Base-by-base conservation (phyloP, 148 eudicot genomes). In the Beta vulgaris region DNA sequence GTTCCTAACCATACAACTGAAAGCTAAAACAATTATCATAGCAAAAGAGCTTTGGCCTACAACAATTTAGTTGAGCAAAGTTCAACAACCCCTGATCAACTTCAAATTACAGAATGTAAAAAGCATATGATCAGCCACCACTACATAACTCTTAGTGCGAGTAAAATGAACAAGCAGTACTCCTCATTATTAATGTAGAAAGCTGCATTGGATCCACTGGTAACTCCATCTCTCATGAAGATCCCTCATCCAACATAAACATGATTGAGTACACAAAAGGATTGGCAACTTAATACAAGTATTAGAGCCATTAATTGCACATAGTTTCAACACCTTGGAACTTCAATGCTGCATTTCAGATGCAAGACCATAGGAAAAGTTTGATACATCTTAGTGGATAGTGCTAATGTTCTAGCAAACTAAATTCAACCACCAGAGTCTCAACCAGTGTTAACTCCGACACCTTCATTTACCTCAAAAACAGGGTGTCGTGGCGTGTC, bases 181-280 rank as follows among this genome's bases (percentile, higher is more conserved):
- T 21, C 26, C n/a, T 21, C 61, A 40, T 11, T 31, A 2, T 19
- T 34, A 32, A 16, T 25, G 42, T 51, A 25, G 26, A 28, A 55
- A 25, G 60, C 34, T 48, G 32, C 75, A 70, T 63, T 66, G 21
- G 23, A 39, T 25, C 75, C 51, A 28, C 14, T 26, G 4, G 8
- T 37, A n/a, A 8, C 35, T 49, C 26, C 61, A 55, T 36, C 49
- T 54, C 62, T 74, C 46, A 23, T 18, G 71, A 69, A 65, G 65
- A 5, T 1, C 36, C 53, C 23, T 6, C 43, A 66, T 53, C 51
- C 63, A 67, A 40, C 26, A 36, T 19, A 64, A 7, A 36, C 28
- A 75, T 39, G 29, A 60, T 66, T 55, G 59, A 48, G 53, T 2
- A 39, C n/a, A n/a, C n/a, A n/a, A n/a, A n/a, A n/a, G n/a, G n/a